These are phyloP conservation scores for Cardiospermum halicacabum DNA, from an alignment of 345 rosid species.

Conservation along the genomic window DNA sequence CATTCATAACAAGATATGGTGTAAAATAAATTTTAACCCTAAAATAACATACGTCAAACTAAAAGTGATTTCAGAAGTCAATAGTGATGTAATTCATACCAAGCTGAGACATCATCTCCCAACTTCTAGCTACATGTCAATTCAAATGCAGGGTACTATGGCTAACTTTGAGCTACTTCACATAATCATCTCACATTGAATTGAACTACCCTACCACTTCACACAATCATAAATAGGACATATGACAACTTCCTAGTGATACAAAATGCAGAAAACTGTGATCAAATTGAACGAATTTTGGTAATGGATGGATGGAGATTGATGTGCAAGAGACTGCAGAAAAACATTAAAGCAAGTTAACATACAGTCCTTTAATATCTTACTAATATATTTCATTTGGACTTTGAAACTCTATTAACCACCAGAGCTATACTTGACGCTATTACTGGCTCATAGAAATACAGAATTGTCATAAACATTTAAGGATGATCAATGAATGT, in stretches of 20 bases:
- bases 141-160: background rate
- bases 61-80: background rate
- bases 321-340: background rate
- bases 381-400: background rate
- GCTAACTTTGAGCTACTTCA: too few relatives aligned
- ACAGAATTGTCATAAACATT: background rate
- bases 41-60: background rate
- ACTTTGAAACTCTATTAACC: background rate
- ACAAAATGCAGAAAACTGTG: background rate
- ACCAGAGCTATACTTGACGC: background rate
- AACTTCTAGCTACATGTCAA: background rate
- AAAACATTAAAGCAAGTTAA: background rate
- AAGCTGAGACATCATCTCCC: background rate
- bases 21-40: background rate
- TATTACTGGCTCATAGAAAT: background rate
- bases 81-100: background rate
- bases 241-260: background rate
- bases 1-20: slow-evolving; percentile 18
- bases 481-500: background rate
- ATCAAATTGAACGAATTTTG: background rate
- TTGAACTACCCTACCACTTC: background rate
- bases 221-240: background rate
- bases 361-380: background rate
- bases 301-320: background rate
- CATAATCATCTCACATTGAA: too few relatives aligned